These are phyloP conservation scores for Alternaria dauci DNA, from an alignment of 2,329 filamentous ascomycete genomes.

Conservation along the genomic window DNA sequence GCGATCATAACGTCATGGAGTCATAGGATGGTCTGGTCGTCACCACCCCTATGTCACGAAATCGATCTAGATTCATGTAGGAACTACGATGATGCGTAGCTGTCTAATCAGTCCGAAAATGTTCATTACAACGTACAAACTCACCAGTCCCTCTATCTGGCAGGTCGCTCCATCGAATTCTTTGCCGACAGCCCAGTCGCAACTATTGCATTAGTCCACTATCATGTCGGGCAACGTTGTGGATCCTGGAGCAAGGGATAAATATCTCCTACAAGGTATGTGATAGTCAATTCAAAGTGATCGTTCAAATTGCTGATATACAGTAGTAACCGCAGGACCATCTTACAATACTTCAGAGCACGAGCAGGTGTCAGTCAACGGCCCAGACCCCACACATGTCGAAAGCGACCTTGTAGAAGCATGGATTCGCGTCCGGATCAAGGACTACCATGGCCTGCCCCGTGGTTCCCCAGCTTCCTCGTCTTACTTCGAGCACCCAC, in stretches of 20 bases:
- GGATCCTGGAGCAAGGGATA: constrained; percentile 44
- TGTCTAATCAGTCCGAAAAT: background rate
- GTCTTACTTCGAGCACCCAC: constrained; percentile 44
- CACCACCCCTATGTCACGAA: background rate
- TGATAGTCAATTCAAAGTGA: background rate
- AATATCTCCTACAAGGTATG: constrained; percentile 47
- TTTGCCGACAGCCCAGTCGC: background rate
- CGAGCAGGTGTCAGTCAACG: constrained; percentile 45
- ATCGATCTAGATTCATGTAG: constrained; percentile 1
- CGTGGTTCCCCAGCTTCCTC: constrained; percentile 35
- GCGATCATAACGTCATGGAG: constrained; percentile 17
- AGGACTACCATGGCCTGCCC: constrained; percentile 49
- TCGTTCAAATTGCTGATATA: background rate
- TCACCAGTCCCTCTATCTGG: background rate
- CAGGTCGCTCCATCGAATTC: background rate
- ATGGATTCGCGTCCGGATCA: constrained; percentile 47
- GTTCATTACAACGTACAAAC: background rate
- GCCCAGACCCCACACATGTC: constrained; percentile 32
- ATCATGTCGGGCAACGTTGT: constrained; percentile 27
- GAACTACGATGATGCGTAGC: background rate
- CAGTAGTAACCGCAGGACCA: constrained; percentile 47
- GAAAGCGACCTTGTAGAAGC: constrained; percentile 42
- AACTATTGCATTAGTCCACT: background rate
- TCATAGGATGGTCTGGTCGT: background rate
- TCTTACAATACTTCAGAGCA: constrained; percentile 45